A percentile compares a stretch with the other conserved stretches of the same genome.
These are phyloP conservation scores for Melaleuca quinquenervia DNA, from an alignment of 345 rosid species.

Conservation along the genomic window DNA sequence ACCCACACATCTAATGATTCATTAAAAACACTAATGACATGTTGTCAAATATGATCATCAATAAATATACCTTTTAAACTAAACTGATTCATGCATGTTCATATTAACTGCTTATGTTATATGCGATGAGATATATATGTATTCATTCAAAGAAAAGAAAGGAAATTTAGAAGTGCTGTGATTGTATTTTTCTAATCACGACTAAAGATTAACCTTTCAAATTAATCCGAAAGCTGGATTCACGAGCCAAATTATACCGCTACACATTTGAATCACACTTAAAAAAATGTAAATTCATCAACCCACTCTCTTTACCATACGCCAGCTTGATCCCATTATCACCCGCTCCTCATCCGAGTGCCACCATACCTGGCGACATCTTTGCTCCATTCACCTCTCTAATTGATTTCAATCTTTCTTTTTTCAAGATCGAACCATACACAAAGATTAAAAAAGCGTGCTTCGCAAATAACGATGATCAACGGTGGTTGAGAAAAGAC, in stretches of 20 bases:
- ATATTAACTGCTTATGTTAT: no score
- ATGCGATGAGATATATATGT: no score
- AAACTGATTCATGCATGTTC: background rate
- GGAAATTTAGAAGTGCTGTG: accelerated
- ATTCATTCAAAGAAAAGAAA: no score
- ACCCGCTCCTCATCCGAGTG: background rate
- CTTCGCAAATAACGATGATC: background rate
- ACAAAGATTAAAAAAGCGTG: background rate
- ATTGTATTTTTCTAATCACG: accelerated
- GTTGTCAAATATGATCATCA: accelerated
- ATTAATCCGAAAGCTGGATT: background rate
- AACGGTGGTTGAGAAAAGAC: background rate
- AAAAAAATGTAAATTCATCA: background rate
- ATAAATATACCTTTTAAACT: no score
- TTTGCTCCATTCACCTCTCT: background rate
- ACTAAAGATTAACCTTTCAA: background rate
- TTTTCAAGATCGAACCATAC: background rate
- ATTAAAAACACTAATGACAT: background rate
- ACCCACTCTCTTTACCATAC: accelerated
- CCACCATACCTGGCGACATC: background rate
- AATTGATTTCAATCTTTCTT: background rate
- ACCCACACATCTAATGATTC: accelerated
- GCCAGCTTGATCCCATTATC: background rate
- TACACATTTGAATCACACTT: background rate
- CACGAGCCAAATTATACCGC: accelerated